These are phyloP conservation scores for Hebeloma cylindrosporum DNA, from an alignment of 768 basidiomycete species.

Conservation along the genomic window DNA sequence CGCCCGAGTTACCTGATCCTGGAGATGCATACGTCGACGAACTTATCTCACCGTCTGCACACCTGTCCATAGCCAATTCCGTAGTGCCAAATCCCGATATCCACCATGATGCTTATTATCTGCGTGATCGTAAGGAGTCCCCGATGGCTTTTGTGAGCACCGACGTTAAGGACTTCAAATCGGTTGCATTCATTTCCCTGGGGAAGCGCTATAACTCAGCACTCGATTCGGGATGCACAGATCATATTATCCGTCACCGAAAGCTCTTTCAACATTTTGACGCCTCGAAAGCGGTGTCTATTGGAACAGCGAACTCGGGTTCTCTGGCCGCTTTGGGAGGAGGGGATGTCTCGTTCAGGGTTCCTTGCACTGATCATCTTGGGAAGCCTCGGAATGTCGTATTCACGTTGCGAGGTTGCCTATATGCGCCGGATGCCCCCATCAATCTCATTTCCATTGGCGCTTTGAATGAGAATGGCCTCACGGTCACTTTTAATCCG, in stretches of 20 bases:
- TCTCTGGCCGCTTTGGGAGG: constrained; percentile 3
- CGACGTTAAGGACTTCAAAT: not conserved
- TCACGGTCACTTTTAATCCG: constrained; percentile 3
- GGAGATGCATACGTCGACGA: too few relatives aligned
- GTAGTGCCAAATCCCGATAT: too few relatives aligned
- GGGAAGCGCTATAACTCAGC: not conserved
- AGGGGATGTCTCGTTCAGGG: constrained; percentile 16
- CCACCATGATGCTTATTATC: not conserved
- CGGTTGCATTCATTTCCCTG: not conserved
- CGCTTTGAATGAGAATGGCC: constrained; percentile 10
- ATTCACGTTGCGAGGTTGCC: constrained; percentile 19
- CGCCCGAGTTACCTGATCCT: too few relatives aligned
- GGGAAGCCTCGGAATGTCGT: constrained; percentile 5
- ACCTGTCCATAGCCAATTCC: too few relatives aligned
- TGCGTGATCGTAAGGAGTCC: not conserved
- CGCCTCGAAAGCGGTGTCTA: not conserved
- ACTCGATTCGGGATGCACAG: constrained; percentile 24
- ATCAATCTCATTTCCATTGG: constrained; percentile 26
- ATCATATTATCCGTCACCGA: constrained; percentile 20
- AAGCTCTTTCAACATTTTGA: constrained; percentile 18
- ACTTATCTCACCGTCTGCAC: too few relatives aligned
- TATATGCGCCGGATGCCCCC: constrained; percentile 23
- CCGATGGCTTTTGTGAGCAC: not conserved
- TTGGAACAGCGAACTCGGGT: constrained; percentile 24
- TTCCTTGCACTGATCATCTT: not conserved